Conservation (phyloP, 805 yeast species). For the Yamadazyma sp. region DNA sequence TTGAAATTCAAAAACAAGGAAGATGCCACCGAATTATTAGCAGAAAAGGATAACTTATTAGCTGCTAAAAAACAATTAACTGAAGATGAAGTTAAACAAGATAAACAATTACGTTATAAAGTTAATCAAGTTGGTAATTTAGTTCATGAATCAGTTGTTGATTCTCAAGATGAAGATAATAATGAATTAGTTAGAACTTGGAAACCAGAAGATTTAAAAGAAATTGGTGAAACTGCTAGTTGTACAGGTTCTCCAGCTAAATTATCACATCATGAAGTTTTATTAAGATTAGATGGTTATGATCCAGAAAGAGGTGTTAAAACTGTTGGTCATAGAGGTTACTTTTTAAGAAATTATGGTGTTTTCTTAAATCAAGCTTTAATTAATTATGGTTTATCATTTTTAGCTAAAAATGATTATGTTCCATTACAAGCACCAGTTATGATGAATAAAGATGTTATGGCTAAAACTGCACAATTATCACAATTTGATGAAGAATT, state of each 20-base stretch:
- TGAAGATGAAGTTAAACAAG: constrained; percentile 75
- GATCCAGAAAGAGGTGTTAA: constrained; percentile 99
- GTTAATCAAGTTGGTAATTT: constrained; percentile 91
- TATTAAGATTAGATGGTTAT: constrained; percentile 92
- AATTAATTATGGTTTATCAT: constrained; percentile 90
- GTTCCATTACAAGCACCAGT: constrained; percentile 96
- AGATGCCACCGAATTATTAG: constrained; percentile 82
- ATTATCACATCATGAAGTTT: constrained; percentile 92
- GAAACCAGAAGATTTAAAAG: constrained; percentile 71
- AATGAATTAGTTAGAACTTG: constrained; percentile 85
- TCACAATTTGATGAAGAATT: constrained; percentile 97
- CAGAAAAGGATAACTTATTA: constrained; percentile 73
- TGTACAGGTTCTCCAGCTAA: constrained; percentile 74
- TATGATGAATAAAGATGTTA: constrained; percentile 99
- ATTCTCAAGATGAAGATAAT: constrained; percentile 84
- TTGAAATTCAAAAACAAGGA: constrained; percentile 90
- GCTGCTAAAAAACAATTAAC: constrained; percentile 65
- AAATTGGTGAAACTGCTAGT: constrained; percentile 63
- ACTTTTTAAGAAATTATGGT: constrained; percentile 91
- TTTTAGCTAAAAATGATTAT: constrained; percentile 76
- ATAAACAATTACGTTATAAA: constrained; percentile 67
- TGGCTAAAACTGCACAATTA: constrained; percentile 99
- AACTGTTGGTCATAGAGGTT: constrained; percentile 98
- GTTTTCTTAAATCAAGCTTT: constrained; percentile 97
- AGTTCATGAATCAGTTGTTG: constrained; percentile 88